These are phyloP conservation scores for Saccharomyces kudriavzevii DNA, from an alignment of 805 yeast genomes.

Conservation along the genomic window DNA sequence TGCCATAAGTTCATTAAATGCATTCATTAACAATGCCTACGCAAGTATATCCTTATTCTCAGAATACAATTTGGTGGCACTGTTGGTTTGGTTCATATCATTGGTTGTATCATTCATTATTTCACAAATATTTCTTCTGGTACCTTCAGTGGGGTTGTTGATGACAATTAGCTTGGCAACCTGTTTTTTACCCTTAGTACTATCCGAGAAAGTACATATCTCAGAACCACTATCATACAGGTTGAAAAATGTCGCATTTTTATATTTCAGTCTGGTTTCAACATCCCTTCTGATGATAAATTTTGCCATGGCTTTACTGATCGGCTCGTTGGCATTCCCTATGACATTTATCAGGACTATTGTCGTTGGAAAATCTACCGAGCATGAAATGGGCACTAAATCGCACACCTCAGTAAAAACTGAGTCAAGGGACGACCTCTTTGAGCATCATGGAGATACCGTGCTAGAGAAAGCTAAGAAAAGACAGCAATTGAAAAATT, in stretches of 20 bases:
- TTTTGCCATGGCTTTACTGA: conserved; percentile 66
- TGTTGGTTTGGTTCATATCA: conserved; percentile 24
- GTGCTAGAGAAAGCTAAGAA: not conserved
- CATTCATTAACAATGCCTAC: conserved; percentile 36
- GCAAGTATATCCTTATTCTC: conserved; percentile 10
- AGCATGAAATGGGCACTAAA: not conserved
- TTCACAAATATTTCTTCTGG: conserved; percentile 13
- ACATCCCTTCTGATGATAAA: conserved; percentile 73
- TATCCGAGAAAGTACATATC: conserved; percentile 12
- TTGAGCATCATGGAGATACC: not conserved
- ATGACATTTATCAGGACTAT: conserved; percentile 44
- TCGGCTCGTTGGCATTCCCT: conserved; percentile 71
- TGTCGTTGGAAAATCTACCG: conserved; percentile 2
- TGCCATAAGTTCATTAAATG: conserved; percentile 58
- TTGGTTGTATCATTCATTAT: conserved; percentile 24
- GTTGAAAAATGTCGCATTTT: conserved; percentile 41
- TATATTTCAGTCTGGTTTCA: conserved; percentile 59
- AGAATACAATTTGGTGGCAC: conserved; percentile 14
- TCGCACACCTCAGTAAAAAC: not conserved
- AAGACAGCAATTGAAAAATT: conserved; percentile 19
- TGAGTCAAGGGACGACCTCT: conserved; percentile 3
- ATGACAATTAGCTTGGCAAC: conserved; percentile 11
- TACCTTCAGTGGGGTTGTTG: conserved; percentile 13
- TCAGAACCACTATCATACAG: conserved; percentile 22
- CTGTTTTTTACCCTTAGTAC: conserved; percentile 16